These are phyloP conservation scores for Epichloe glyceriae DNA, from an alignment of 2,329 filamentous ascomycete species.

Conservation along the genomic window DNA sequence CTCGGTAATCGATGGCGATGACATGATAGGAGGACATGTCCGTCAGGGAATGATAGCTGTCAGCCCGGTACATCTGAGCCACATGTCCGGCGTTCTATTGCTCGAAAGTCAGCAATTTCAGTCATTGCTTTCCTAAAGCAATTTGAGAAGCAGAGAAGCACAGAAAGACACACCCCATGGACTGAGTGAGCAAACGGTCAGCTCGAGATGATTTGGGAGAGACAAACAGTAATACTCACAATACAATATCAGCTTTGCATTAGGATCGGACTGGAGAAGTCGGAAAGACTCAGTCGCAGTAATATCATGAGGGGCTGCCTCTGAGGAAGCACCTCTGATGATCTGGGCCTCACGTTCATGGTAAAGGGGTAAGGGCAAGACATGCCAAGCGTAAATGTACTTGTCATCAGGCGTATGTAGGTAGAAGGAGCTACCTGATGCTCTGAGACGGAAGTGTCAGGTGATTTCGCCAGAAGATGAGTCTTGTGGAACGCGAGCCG, in stretches of 20 bases:
- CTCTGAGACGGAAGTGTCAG: slow-evolving; percentile 30
- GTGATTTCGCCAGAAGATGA: not conserved
- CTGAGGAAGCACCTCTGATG: slow-evolving; percentile 34
- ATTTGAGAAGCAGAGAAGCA: not conserved
- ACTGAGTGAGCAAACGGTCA: slow-evolving; percentile 25
- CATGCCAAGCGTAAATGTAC: slow-evolving; percentile 78
- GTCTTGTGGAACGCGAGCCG: not conserved
- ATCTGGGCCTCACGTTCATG: slow-evolving; percentile 55
- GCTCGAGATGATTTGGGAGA: not conserved
- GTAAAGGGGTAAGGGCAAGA: slow-evolving; percentile 69
- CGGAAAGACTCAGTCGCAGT: slow-evolving; percentile 44
- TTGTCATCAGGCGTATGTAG: slow-evolving; percentile 64
- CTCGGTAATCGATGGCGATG: slow-evolving; percentile 82
- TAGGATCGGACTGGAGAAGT: slow-evolving; percentile 49
- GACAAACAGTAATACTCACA: slow-evolving; percentile 30
- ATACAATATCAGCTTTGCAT: slow-evolving; percentile 50
- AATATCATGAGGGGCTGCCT: slow-evolving; percentile 34
- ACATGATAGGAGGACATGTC: slow-evolving; percentile 65
- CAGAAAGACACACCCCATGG: slow-evolving; percentile 41
- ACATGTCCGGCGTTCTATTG: slow-evolving; percentile 72
- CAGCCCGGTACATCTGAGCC: slow-evolving; percentile 62
- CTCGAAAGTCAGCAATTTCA: slow-evolving; percentile 17
- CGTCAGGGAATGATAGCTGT: slow-evolving; percentile 65
- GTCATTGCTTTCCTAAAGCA: not conserved
- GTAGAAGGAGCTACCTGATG: slow-evolving; percentile 79